phyloP scores from a whole-genome alignment of 495 filamentous ascomycete species.

The Lichenothelia convexa region DNA sequence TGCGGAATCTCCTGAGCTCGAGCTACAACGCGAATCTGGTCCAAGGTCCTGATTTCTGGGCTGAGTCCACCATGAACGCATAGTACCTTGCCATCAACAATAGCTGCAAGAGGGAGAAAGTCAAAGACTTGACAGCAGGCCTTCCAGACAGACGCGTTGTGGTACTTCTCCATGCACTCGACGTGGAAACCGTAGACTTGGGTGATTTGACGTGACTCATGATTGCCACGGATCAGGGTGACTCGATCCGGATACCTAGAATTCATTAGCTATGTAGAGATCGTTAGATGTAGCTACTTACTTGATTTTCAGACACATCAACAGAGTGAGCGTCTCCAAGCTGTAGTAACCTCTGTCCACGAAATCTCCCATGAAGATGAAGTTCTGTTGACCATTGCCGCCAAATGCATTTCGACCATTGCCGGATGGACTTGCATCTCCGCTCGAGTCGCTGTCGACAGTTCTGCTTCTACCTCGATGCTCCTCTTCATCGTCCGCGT shows the following conservation, averaged over 20 bases:
- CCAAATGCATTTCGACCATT: constrained; percentile 7
- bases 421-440: constrained; percentile 8
- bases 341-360: constrained; percentile 97
- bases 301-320: constrained; percentile 96
- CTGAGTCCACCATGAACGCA: constrained; percentile 96
- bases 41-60: constrained; percentile 88
- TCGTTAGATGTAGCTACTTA: constrained; percentile 24
- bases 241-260: constrained; percentile 80
- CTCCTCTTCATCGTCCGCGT: constrained; percentile 25
- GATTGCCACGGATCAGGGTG: constrained; percentile 90
- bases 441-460: constrained; percentile 14
- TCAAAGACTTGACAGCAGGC: constrained; percentile 98
- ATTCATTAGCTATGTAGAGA: constrained; percentile 3
- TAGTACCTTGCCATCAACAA: constrained; percentile 89
- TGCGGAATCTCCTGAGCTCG: constrained; percentile 95
- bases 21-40: constrained; percentile 94
- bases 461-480: constrained; percentile 23
- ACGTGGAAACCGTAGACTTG: constrained; percentile 99
- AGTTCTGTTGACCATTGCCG: constrained; percentile 52
- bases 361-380: constrained; percentile 92
- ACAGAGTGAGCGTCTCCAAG: constrained; percentile 83
- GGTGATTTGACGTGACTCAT: constrained; percentile 94
- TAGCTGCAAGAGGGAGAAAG: constrained; percentile 87
- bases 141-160: constrained; percentile 97
- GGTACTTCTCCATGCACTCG: constrained; percentile 94